A percentile compares a stretch with the other conserved stretches of the same genome.
phyloP scores from a whole-genome alignment of 2,329 filamentous ascomycete genomes.

The Aureobasidium pullulans region DNA sequence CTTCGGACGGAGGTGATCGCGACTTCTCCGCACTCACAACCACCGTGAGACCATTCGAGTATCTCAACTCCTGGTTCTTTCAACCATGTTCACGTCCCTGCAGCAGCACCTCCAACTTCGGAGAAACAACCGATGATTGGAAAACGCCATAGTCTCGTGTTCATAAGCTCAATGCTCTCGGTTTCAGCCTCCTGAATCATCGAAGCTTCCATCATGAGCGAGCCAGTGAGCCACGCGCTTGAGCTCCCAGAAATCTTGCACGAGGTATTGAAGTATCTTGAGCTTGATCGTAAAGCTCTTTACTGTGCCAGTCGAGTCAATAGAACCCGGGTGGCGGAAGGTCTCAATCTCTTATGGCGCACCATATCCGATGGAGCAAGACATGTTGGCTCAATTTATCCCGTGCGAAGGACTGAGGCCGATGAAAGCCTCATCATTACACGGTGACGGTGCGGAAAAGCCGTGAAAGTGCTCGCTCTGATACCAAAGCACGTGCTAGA shows the following conservation, averaged over 20 bases:
- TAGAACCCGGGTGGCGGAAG: neutral
- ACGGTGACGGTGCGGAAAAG: neutral
- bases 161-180: too few relatives aligned
- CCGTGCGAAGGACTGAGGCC: too few relatives aligned
- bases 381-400: neutral
- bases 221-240: neutral
- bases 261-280: neutral
- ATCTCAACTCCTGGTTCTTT: too few relatives aligned
- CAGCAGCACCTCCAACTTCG: too few relatives aligned
- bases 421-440: too few relatives aligned
- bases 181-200: too few relatives aligned
- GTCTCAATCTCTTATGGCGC: neutral
- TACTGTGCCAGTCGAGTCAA: neutral
- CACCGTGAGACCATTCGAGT: too few relatives aligned
- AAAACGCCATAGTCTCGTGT: too few relatives aligned
- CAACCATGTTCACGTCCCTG: too few relatives aligned
- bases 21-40: neutral
- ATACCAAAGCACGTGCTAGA: too few relatives aligned
- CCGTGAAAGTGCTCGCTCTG: neutral
- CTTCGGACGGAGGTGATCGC: neutral
- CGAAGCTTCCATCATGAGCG: neutral
- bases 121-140: too few relatives aligned
- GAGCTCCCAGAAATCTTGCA: neutral
- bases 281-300: neutral
- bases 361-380: neutral